Base-by-base conservation (phyloP, 2,329 filamentous ascomycete genomes). In the Clonostachys rhizophaga region DNA sequence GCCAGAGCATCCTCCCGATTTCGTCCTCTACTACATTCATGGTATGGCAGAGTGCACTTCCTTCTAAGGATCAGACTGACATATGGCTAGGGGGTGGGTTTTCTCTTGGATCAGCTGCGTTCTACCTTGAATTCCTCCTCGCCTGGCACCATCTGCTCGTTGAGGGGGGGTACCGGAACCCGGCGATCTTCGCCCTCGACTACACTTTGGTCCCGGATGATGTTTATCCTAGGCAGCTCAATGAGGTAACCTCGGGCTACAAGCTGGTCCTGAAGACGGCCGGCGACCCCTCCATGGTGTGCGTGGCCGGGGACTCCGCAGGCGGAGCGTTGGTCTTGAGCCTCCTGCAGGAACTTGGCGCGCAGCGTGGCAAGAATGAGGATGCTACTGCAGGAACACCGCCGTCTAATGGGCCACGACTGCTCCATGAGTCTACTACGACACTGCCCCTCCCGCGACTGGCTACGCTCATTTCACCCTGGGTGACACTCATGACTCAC, bases 91-190 rank as follows among this genome's bases (percentile, higher is more conserved):
- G 87, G 14, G 90, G 90, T 18, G 90, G 90, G 1, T 94, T 95
- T 62, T 81, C 82, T 7, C 88, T 95, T 84, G 90, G 89, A 4
- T 90, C 87, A 12, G 74, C 78, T 16, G 87, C 87, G 67, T 95
- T 95, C 64, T 95, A 95, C 62, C 78, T 91, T 35, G 90, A 95
- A 58, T 94, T 92, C 54, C 73, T 95, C 4, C 70, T 92, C 46
- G 79, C 82, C 9, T 90, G 86, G 84, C 69, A 88, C 12, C 72
- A 75, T 40, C 68, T 90, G 16, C 72, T 95, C 37, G 74, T 80
- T 47, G 68, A 77, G 45, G 70, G 74, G 16, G 86, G 86, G 2
- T 92, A 86, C 62, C 62, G 69, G 10, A 94, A 91, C 58, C 89
- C 89, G 1, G 86, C 87, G 18, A 77, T 94, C 5, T 90, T 94